Conservation (phyloP, 2,329 filamentous ascomycete species). For the Fusarium paranaense region DNA sequence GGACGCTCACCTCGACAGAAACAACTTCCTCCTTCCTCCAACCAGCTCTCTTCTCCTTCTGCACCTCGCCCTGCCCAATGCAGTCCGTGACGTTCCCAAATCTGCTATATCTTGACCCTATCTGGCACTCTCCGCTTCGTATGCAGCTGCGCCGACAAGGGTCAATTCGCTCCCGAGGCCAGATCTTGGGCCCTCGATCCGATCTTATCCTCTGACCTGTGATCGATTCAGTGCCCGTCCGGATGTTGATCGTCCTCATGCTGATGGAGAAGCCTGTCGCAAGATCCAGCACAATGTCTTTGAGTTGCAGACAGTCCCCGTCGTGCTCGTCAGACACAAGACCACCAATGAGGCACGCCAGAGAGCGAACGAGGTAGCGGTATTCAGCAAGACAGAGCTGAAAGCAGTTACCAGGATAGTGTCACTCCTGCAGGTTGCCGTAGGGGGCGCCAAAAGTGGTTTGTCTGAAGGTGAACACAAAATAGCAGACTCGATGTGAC, state of each 20-base stretch:
- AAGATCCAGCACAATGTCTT: constrained; percentile 26
- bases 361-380: not conserved
- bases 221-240: not conserved
- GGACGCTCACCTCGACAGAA: not conserved
- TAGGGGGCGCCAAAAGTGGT: constrained; percentile 5
- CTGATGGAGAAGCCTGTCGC: constrained; percentile 2
- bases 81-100: not conserved
- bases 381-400: not conserved
- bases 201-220: constrained; percentile 7
- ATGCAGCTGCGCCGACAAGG: constrained; percentile 21
- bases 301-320: constrained; percentile 1
- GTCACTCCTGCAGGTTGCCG: constrained; percentile 27
- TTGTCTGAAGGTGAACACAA: constrained; percentile 13
- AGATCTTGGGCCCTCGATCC: constrained; percentile 23
- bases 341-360: constrained; percentile 2
- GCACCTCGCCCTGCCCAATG: not conserved
- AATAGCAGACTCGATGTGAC: constrained; percentile 16
- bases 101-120: not conserved
- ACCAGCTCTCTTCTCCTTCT: not conserved
- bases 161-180: not conserved
- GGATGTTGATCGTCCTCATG: not conserved
- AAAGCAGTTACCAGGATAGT: not conserved
- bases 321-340: not conserved
- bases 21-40: not conserved
- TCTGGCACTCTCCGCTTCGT: not conserved